phyloP scores from a whole-genome alignment of 345 rosid genomes.

The Lumnitzera racemosa region DNA sequence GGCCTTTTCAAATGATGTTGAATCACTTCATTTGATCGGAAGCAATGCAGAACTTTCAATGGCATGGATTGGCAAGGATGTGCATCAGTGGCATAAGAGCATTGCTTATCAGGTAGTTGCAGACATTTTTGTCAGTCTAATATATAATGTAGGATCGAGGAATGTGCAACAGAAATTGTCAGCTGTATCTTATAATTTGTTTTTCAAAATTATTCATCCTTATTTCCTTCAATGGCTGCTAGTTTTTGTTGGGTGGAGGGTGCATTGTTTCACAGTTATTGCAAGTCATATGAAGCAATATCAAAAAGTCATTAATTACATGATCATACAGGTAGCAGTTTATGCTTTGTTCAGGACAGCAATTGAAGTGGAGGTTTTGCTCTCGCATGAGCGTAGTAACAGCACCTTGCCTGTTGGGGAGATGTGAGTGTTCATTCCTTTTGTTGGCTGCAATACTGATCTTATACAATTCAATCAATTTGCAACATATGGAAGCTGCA shows the following conservation, averaged over 20 bases:
- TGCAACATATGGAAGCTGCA: background rate
- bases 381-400: slow-evolving; percentile 46
- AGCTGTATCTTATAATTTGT: background rate
- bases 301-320: slow-evolving; percentile 17
- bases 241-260: slow-evolving; percentile 10
- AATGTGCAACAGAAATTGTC: background rate
- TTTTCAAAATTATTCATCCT: background rate
- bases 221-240: background rate
- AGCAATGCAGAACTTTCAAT: slow-evolving; percentile 41
- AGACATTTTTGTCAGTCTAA: background rate
- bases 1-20: slow-evolving; percentile 44
- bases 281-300: slow-evolving; percentile 15
- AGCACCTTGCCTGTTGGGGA: slow-evolving; percentile 37
- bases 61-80: slow-evolving; percentile 74
- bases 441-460: background rate
- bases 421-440: slow-evolving; percentile 28
- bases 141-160: background rate
- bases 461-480: background rate
- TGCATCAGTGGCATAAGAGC: slow-evolving; percentile 54
- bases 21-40: slow-evolving; percentile 43
- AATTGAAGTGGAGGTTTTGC: slow-evolving; percentile 57
- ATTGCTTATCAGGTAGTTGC: slow-evolving; percentile 39
- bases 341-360: slow-evolving; percentile 48
- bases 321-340: slow-evolving; percentile 52
- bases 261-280: slow-evolving; percentile 13